Conservation (phyloP, 176 grass and related monocot genomes). For the Eleusine coracana region DNA sequence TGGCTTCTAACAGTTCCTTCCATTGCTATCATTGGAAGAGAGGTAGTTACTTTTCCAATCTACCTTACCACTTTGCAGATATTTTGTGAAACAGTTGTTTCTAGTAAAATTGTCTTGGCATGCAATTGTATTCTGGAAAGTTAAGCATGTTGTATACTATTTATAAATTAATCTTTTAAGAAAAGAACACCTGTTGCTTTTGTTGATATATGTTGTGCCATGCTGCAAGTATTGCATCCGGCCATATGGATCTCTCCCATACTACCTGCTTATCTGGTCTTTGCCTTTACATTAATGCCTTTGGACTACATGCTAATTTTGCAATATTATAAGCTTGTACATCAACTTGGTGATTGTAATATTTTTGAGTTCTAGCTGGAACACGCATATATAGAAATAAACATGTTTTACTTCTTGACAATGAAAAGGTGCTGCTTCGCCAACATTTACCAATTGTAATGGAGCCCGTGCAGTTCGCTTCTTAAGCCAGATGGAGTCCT, state of each 20-base stretch:
- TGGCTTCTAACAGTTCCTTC: conserved; percentile 96
- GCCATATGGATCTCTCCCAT: neutral
- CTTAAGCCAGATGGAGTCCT: conserved; percentile 13
- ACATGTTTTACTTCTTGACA: conserved; percentile 7
- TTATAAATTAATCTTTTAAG: neutral
- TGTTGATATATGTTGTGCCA: conserved; percentile 22
- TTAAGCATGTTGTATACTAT: neutral
- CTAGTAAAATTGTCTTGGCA: neutral
- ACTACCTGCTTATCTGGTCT: conserved; percentile 2
- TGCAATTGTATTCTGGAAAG: conserved; percentile 7
- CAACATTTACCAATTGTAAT: neutral
- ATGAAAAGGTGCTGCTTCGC: neutral
- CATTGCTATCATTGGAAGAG: conserved; percentile 99
- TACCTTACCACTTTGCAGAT: neutral
- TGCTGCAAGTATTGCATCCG: conserved; percentile 19
- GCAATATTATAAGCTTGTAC: neutral
- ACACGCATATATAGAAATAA: neutral
- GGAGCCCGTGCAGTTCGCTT: neutral
- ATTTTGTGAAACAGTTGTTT: conserved; percentile 16
- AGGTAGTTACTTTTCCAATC: conserved; percentile 62
- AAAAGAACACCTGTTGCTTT: neutral
- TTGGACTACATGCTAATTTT: conserved; percentile 22
- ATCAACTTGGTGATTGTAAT: conserved; percentile 23
- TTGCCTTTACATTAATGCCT: conserved; percentile 1
- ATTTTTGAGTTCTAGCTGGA: neutral